phyloP scores from a whole-genome alignment of 2,329 filamentous ascomycete species.

The Colletotrichum salicis region DNA sequence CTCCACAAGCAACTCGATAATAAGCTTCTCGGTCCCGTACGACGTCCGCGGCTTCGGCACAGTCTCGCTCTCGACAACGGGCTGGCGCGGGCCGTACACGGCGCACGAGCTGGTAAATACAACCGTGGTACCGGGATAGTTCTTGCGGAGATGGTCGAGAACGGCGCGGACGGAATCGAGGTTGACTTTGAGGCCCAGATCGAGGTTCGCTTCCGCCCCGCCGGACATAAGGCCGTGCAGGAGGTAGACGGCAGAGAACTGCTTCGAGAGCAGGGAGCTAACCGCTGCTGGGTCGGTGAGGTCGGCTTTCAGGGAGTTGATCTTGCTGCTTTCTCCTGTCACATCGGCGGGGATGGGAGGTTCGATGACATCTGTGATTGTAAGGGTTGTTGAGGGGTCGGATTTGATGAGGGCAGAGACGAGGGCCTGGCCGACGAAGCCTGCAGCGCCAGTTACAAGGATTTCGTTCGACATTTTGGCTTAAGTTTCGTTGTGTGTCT shows the following conservation, averaged over 20 bases:
- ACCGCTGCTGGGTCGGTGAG: conserved; percentile 47
- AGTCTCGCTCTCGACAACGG: conserved; percentile 52
- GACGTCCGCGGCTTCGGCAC: conserved; percentile 65
- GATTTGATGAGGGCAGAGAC: conserved; percentile 63
- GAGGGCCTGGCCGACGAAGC: conserved; percentile 73
- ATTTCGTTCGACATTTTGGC: conserved; percentile 47
- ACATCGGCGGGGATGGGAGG: conserved; percentile 60
- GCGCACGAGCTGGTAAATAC: conserved; percentile 70
- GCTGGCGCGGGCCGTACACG: conserved; percentile 61
- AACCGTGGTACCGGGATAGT: conserved; percentile 60
- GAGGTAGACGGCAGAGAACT: conserved; percentile 62
- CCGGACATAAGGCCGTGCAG: conserved; percentile 74
- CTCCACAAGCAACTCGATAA: conserved; percentile 68
- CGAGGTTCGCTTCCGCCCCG: conserved; percentile 68
- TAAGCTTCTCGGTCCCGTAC: conserved; percentile 72
- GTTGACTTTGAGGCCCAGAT: conserved; percentile 66
- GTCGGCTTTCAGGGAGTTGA: conserved; percentile 43
- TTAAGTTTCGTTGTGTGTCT: no score
- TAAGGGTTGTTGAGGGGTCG: conserved; percentile 52
- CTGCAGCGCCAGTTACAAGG: conserved; percentile 72
- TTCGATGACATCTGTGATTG: conserved; percentile 66
- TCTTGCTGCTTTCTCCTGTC: conserved; percentile 38
- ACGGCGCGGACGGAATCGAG: conserved; percentile 65
- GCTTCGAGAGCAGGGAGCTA: conserved; percentile 42
- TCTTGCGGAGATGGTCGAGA: conserved; percentile 61